These are phyloP conservation scores for Bipolaris victoriae DNA, from an alignment of 2,329 filamentous ascomycete species.

Conservation along the genomic window DNA sequence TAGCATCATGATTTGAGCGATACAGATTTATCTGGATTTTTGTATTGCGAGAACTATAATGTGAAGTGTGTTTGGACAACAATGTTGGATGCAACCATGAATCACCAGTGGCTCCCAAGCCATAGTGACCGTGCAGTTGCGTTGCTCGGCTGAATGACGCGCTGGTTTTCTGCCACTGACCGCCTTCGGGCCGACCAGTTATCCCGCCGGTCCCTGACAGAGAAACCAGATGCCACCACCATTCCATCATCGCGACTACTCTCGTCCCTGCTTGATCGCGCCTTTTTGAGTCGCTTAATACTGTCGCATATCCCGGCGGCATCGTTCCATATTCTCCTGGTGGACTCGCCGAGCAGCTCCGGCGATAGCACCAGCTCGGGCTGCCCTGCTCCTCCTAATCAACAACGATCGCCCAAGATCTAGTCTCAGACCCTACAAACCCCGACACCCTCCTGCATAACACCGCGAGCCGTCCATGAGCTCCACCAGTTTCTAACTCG, in stretches of 20 bases:
- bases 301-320: conserved; percentile 24
- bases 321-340: conserved; percentile 18
- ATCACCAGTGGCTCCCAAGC: not conserved
- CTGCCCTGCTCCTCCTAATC: conserved; percentile 34
- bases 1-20: not conserved
- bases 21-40: not conserved
- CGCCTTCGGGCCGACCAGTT: conserved; percentile 18
- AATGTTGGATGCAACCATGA: not conserved
- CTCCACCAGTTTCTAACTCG: conserved; percentile 15
- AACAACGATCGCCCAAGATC: conserved; percentile 27
- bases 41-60: not conserved
- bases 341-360: conserved; percentile 20
- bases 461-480: conserved; percentile 31
- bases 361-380: conserved; percentile 28
- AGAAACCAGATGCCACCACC: conserved; percentile 18
- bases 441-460: conserved; percentile 13
- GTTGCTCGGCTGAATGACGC: conserved; percentile 17
- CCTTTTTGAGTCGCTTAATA: conserved; percentile 25
- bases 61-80: not conserved
- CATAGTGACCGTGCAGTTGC: not conserved
- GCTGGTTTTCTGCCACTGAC: conserved; percentile 21
- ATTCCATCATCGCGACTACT: conserved; percentile 24
- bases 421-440: conserved; percentile 20
- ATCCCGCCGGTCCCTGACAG: conserved; percentile 21
- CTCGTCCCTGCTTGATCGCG: conserved; percentile 11